Conservation (phyloP, 2,329 filamentous ascomycete species). For the Cryphonectria radicalis region DNA sequence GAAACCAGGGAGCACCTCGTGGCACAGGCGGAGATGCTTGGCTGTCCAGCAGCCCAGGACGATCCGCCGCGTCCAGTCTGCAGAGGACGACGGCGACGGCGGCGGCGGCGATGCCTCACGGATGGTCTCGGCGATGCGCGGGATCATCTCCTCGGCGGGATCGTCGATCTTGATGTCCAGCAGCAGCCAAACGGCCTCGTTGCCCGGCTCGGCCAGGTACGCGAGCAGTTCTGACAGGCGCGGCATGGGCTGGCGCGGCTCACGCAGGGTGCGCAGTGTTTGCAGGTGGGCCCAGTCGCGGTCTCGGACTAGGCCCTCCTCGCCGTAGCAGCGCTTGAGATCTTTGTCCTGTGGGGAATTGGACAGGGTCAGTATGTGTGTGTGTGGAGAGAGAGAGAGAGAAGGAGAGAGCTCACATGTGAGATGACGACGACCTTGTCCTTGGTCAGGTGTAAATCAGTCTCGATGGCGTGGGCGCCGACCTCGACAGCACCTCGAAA, state of each 20-base stretch:
- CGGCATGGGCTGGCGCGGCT: constrained; percentile 74
- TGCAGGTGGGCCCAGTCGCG: constrained; percentile 76
- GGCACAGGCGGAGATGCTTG: constrained; percentile 58
- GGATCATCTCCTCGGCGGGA: constrained; percentile 71
- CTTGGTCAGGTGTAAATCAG: constrained; percentile 80
- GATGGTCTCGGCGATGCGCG: constrained; percentile 68
- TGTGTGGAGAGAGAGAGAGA: neutral
- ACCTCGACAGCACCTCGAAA: constrained; percentile 75
- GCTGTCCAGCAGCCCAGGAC: constrained; percentile 76
- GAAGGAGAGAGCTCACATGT: constrained; percentile 59
- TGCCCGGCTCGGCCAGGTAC: constrained; percentile 67
- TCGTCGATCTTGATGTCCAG: constrained; percentile 91
- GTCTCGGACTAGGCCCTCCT: constrained; percentile 72
- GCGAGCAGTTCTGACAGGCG: constrained; percentile 74
- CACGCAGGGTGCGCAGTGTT: constrained; percentile 67
- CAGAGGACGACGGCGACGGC: constrained; percentile 47
- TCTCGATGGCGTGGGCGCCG: constrained; percentile 83
- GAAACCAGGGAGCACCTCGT: constrained; percentile 64
- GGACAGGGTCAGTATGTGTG: constrained; percentile 43
- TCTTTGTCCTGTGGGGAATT: constrained; percentile 57
- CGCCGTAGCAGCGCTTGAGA: constrained; percentile 80
- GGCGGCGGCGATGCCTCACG: constrained; percentile 37
- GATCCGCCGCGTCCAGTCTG: constrained; percentile 71
- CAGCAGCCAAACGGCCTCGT: constrained; percentile 76
- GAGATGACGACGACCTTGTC: constrained; percentile 86